Percentiles rank a stretch among this genome's conserved stretches.
Evolutionary conservation across 2,329 filamentous ascomycete genomes (phyloP).

Genomic region (Ophiognomonia clavigignenti-juglandacearum): DNA sequence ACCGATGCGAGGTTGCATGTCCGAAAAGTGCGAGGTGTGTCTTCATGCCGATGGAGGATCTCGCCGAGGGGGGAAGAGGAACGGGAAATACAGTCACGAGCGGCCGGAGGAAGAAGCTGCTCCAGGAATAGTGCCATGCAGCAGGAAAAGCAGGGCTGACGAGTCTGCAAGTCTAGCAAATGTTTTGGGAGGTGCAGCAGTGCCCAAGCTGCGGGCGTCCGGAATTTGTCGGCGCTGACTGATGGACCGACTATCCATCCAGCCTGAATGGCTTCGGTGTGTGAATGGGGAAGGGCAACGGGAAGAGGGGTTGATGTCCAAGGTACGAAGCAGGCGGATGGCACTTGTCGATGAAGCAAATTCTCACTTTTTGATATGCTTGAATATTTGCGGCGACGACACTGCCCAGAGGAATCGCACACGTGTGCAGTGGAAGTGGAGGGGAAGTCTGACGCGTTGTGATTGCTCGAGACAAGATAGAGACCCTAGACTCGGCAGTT

Average conservation of each 20-base stretch:
- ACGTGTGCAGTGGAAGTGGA: too few relatives aligned
- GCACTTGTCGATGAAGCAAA: too few relatives aligned
- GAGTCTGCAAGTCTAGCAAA: not conserved
- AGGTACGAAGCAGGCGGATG: too few relatives aligned
- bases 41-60: not conserved
- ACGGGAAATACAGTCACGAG: not conserved
- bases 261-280: too few relatives aligned
- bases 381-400: too few relatives aligned
- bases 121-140: constrained; percentile 7
- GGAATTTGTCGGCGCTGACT: not conserved
- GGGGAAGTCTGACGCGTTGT: too few relatives aligned
- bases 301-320: too few relatives aligned
- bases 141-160: constrained; percentile 1
- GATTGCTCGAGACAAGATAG: too few relatives aligned
- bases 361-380: too few relatives aligned
- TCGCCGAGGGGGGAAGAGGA: not conserved
- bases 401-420: too few relatives aligned
- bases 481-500: not conserved
- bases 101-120: not conserved
- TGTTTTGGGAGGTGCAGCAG: not conserved
- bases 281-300: too few relatives aligned
- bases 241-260: not conserved
- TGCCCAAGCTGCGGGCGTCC: constrained; percentile 2
- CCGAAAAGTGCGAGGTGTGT: not conserved
- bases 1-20: not conserved